phyloP scores from a whole-genome alignment of 441 rosid species.

The Brassica hybrid region DNA sequence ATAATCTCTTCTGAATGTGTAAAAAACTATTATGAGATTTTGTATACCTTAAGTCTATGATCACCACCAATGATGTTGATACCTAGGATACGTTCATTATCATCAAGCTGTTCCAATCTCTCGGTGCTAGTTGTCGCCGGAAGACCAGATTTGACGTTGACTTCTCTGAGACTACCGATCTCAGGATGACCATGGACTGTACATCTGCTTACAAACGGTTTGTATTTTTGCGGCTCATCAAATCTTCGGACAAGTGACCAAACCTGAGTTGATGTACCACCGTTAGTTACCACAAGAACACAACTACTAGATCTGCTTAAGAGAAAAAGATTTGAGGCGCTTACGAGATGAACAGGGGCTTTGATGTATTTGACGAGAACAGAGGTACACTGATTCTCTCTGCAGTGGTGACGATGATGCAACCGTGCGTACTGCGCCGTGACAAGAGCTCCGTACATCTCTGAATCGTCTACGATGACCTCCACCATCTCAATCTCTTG shows the following conservation, averaged over 20 bases:
- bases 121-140: conserved; percentile 96
- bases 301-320: not conserved
- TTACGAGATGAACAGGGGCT: conserved; percentile 82
- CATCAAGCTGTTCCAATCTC: conserved; percentile 79
- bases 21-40: not conserved
- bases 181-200: conserved; percentile 70
- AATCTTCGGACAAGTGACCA: conserved; percentile 93
- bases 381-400: not conserved
- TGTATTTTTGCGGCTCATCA: conserved; percentile 88
- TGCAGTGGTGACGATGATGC: not conserved
- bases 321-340: not conserved
- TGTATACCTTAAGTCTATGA: conserved; percentile 74
- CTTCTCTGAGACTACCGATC: conserved; percentile 86
- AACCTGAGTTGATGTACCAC: conserved; percentile 50
- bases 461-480: not conserved
- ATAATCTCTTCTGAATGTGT: too few relatives aligned
- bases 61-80: conserved; percentile 87
- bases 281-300: not conserved
- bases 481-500: not conserved
- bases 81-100: conserved; percentile 81
- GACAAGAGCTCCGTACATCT: not conserved
- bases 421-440: not conserved
- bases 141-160: conserved; percentile 85
- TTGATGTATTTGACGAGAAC: not conserved
- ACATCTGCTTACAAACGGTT: conserved; percentile 88